Evolutionary conservation across 371 early-diverging fungal genomes (phyloP), one percentile per base, ranked within the genome.

Genomic region (Racocetra persica): DNA sequence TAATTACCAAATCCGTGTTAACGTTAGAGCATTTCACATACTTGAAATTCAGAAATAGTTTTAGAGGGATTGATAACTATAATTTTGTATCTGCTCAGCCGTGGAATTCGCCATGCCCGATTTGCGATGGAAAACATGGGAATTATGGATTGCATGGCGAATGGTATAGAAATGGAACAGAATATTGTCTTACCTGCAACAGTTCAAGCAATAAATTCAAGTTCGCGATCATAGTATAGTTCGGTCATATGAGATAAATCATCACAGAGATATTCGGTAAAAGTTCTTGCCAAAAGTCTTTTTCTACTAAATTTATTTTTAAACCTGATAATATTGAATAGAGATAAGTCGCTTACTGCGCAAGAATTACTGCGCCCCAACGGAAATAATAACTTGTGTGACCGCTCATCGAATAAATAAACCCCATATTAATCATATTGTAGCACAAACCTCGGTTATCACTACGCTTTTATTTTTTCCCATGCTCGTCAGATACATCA

Each of bases 171-270:
- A 57, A 57, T 20, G 24, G 36, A 57, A 75, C 28, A 36, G 75
- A 75, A 75, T 75, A 75, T 75, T 55, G 38, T 75, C 75, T 75
- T 75, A 75, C 75, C 38, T 57, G 75, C 75, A 36, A 51, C 73
- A 72, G 11, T 72, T 72, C 54, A 72, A 72, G 73, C 60, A 60
- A 75, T 60, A 75, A 75, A 75, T 22, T 76, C 76, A 76, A 76
- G 24, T 32, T 76, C 60, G 76, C 76, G 24, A 76, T 76, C 62
- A 6, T 59, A 59, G 76, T 41, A 76, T 76, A 76, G 76, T 52
- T 71, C 65, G 2, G 65, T 65, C 65, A 65, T 65, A 24, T 65
- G 65, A 65, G 65, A 65, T 24, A 2, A n/a, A 65, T 65, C 65
- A 65, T 24, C 65, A 41, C 41, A 41, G 41, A 32, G 32, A 2